phyloP scores from a whole-genome alignment of 805 yeast genomes.

The Candida insectorum region DNA sequence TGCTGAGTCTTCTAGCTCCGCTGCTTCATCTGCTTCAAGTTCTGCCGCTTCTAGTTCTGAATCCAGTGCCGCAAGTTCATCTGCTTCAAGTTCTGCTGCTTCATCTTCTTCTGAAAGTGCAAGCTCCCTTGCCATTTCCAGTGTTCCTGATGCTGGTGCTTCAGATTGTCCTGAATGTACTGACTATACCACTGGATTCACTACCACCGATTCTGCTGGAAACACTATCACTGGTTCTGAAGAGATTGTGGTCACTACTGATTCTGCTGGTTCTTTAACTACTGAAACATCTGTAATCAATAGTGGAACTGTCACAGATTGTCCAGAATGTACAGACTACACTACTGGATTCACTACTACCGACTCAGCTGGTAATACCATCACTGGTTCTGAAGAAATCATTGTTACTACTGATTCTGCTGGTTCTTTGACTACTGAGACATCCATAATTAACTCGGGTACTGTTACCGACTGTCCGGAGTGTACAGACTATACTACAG shows the following conservation, averaged over 20 bases:
- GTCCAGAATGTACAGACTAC: conserved; percentile 2
- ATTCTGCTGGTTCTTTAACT: conserved; percentile 11
- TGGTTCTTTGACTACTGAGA: conserved; percentile 9
- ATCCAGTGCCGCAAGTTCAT: conserved; percentile 8
- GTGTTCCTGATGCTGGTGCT: no score
- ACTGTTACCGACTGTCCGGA: conserved; percentile 6
- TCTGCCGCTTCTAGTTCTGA: conserved; percentile 28
- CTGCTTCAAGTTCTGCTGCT: not conserved
- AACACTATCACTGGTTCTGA: conserved; percentile 10
- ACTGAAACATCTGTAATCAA: conserved; percentile 3
- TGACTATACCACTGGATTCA: conserved; percentile 7
- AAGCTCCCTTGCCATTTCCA: conserved; percentile 2
- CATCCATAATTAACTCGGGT: not conserved
- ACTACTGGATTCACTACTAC: conserved; percentile 11
- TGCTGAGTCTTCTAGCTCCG: conserved; percentile 1
- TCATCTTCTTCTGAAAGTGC: conserved; percentile 2
- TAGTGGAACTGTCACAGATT: not conserved
- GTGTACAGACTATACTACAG: conserved; percentile 7
- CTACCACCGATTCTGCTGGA: conserved; percentile 13
- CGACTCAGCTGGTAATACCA: conserved; percentile 10
- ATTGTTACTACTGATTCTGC: conserved; percentile 13
- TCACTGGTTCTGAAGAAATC: conserved; percentile 12
- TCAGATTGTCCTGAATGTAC: conserved; percentile 4
- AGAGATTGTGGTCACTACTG: conserved; percentile 13
- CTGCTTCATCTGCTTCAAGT: conserved; percentile 3